Conservation (phyloP, 2,329 filamentous ascomycete species). For the Didymella lethalis region DNA sequence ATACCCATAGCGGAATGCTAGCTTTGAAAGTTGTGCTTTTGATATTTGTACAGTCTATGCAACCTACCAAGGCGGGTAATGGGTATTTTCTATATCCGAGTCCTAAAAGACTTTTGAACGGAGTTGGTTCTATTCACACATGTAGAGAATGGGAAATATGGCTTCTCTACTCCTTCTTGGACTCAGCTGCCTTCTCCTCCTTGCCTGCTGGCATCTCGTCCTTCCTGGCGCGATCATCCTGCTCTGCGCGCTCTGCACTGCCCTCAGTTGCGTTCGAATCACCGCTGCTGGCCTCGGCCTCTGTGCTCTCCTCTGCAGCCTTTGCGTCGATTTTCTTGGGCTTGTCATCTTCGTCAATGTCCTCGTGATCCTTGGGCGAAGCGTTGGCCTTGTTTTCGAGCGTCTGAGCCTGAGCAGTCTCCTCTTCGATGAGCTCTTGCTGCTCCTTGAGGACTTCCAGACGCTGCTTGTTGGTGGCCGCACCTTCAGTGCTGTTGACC, state of each 20-base stretch:
- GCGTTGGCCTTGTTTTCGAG: constrained; percentile 75
- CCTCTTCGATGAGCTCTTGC: constrained; percentile 96
- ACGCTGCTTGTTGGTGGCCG: constrained; percentile 97
- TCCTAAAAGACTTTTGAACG: constrained; percentile 8
- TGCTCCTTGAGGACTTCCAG: constrained; percentile 98
- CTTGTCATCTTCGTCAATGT: constrained; percentile 95
- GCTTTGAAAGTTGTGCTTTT: background rate
- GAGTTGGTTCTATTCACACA: constrained; percentile 19
- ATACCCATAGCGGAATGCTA: constrained; percentile 14
- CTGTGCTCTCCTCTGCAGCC: constrained; percentile 34
- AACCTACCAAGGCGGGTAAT: constrained; percentile 1
- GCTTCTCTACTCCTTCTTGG: constrained; percentile 17
- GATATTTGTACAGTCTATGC: constrained; percentile 20
- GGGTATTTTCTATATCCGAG: constrained; percentile 19
- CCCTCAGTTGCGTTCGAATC: constrained; percentile 32
- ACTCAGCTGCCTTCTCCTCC: constrained; percentile 22
- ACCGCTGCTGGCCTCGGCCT: constrained; percentile 45
- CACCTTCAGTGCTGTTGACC: constrained; percentile 94
- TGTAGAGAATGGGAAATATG: constrained; percentile 5
- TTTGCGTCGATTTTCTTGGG: constrained; percentile 51
- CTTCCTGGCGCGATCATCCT: constrained; percentile 41
- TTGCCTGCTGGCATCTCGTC: constrained; percentile 33
- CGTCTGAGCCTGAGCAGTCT: constrained; percentile 88
- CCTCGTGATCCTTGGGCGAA: constrained; percentile 82
- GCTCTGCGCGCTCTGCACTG: constrained; percentile 45